These are phyloP conservation scores for Orbilia quercus DNA, from an alignment of 2,329 filamentous ascomycete genomes.

Conservation along the genomic window DNA sequence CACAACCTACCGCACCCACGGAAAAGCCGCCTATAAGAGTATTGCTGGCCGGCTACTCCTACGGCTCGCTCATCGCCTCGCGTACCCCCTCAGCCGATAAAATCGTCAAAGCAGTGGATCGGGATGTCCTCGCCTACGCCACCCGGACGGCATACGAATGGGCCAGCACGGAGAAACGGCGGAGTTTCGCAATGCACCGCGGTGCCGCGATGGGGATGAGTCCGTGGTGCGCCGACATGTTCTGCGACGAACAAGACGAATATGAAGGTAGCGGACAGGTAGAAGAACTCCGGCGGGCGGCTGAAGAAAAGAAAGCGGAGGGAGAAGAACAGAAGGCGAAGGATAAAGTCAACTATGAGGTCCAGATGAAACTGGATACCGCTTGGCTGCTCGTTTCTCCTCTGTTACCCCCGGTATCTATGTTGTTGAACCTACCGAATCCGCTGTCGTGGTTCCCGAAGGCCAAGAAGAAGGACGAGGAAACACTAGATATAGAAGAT, in stretches of 20 bases:
- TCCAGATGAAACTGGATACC: conserved; percentile 29
- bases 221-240: conserved; percentile 14
- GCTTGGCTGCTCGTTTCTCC: conserved; percentile 53
- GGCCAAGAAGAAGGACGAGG: conserved; percentile 48
- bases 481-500: conserved; percentile 40
- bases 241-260: conserved; percentile 12
- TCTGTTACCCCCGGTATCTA: conserved; percentile 66
- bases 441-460: conserved; percentile 29
- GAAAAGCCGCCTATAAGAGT: conserved; percentile 60
- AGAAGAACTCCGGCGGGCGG: background rate
- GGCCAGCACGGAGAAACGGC: conserved; percentile 45
- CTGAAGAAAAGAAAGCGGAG: background rate
- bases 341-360: conserved; percentile 38
- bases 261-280: too few species aligned
- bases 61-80: conserved; percentile 83
- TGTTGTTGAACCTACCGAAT: conserved; percentile 48
- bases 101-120: conserved; percentile 63
- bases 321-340: conserved; percentile 1
- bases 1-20: background rate
- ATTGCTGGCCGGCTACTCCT: conserved; percentile 85
- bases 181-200: conserved; percentile 52
- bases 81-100: conserved; percentile 72
- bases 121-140: conserved; percentile 61
- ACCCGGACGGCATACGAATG: conserved; percentile 51
- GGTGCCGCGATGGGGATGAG: conserved; percentile 35